Conservation (phyloP, 768 basidiomycete genomes). For the Mycena filopes region DNA sequence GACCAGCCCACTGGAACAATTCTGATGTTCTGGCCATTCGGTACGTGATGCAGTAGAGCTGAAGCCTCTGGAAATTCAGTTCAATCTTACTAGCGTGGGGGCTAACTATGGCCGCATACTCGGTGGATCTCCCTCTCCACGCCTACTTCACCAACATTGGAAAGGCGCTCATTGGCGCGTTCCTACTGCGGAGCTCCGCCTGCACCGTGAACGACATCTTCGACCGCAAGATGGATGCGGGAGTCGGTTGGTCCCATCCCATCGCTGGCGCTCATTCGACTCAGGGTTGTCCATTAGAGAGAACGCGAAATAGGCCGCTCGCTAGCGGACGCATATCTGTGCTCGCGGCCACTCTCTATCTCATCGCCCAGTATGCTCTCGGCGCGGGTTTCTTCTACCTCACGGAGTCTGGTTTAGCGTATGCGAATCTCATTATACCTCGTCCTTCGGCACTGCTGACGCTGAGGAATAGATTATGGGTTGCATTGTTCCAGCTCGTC, state of each 20-base stretch:
- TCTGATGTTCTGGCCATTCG: conserved; percentile 66
- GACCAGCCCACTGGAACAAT: conserved; percentile 59
- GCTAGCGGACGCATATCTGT: conserved; percentile 61
- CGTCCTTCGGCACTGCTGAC: conserved; percentile 18
- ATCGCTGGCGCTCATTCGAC: background rate
- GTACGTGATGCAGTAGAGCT: conserved; percentile 37
- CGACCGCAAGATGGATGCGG: conserved; percentile 62
- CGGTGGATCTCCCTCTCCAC: conserved; percentile 42
- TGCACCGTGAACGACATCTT: conserved; percentile 69
- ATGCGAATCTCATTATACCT: conserved; percentile 26
- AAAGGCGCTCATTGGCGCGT: conserved; percentile 51
- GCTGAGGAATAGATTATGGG: conserved; percentile 44
- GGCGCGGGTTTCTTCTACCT: conserved; percentile 53
- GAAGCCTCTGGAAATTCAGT: background rate
- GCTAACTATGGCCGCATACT: conserved; percentile 60
- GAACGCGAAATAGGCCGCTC: conserved; percentile 59
- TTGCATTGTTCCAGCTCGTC: conserved; percentile 57
- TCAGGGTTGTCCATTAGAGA: conserved; percentile 47
- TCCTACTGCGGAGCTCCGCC: conserved; percentile 58
- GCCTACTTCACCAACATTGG: conserved; percentile 45
- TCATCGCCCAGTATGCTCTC: conserved; percentile 52
- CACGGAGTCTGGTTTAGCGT: conserved; percentile 48
- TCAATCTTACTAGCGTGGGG: conserved; percentile 46
- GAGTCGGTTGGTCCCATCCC: conserved; percentile 54
- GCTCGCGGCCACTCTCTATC: conserved; percentile 50